Evolutionary conservation across 768 basidiomycete species (phyloP).

Genomic region (Phylloporus sp.): DNA sequence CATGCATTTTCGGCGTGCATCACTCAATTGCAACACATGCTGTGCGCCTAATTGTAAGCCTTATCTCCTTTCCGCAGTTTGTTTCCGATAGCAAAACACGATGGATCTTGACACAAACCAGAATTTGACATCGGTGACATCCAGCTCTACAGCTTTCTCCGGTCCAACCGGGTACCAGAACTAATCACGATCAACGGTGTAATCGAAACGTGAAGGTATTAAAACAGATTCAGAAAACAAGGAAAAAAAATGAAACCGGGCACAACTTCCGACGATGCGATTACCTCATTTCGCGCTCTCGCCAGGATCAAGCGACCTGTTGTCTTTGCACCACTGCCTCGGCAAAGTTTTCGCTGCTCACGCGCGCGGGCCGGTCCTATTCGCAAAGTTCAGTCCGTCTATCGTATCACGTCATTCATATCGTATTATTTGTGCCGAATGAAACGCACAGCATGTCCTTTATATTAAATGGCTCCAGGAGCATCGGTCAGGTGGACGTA

Average conservation of each 20-base stretch:
- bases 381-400: slow-evolving; percentile 24
- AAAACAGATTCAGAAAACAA: too few species aligned
- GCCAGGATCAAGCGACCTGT: slow-evolving; percentile 12
- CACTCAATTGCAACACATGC: slow-evolving; percentile 19
- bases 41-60: slow-evolving; percentile 18
- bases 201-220: too few species aligned
- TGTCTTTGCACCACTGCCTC: slow-evolving; percentile 1
- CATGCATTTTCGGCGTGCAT: slow-evolving; percentile 27
- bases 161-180: slow-evolving; percentile 10
- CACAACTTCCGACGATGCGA: slow-evolving; percentile 11
- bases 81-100: slow-evolving; percentile 11
- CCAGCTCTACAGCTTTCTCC: slow-evolving; percentile 6
- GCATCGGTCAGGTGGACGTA: slow-evolving; percentile 16
- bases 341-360: slow-evolving; percentile 11
- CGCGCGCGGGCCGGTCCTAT: slow-evolving; percentile 15
- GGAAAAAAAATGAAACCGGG: slow-evolving; percentile 9
- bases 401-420: slow-evolving; percentile 30
- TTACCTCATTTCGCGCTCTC: slow-evolving; percentile 6
- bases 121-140: slow-evolving; percentile 13
- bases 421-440: too few species aligned
- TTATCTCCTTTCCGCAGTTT: slow-evolving; percentile 22
- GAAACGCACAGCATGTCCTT: slow-evolving; percentile 13
- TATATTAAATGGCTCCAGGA: slow-evolving; percentile 11
- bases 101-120: slow-evolving; percentile 13
- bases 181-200: slow-evolving; percentile 16